Evolutionary conservation across 805 yeast species (phyloP).

Genomic region (Saccharomyces kudriavzevii): DNA sequence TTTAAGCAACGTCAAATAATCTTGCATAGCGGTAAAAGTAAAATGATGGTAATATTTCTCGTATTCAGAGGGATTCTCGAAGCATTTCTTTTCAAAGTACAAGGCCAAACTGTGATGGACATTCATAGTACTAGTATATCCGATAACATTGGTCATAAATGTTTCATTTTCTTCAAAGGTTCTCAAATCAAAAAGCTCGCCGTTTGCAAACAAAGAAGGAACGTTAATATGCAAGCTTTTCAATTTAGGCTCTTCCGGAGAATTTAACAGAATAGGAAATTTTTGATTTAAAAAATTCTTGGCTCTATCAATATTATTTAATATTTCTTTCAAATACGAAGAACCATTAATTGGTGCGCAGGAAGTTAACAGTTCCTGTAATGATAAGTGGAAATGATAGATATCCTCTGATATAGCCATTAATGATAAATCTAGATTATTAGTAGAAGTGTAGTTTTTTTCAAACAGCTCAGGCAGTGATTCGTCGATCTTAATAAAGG

Average conservation of each 20-base stretch:
- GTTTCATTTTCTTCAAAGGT: slow-evolving; percentile 5
- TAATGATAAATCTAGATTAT: slow-evolving; percentile 1
- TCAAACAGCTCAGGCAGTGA: slow-evolving; percentile 1
- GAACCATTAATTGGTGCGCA: slow-evolving; percentile 1
- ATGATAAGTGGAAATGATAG: slow-evolving; percentile 2
- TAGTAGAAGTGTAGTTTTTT: background rate
- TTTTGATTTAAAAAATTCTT: slow-evolving; percentile 5
- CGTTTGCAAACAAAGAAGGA: background rate
- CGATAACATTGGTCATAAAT: slow-evolving; percentile 11
- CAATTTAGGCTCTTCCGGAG: slow-evolving; percentile 2
- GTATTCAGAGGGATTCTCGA: slow-evolving; percentile 2
- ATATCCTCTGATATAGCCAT: slow-evolving; percentile 1
- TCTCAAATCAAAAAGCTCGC: background rate
- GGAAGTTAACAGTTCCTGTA: slow-evolving; percentile 5
- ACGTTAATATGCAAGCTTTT: slow-evolving; percentile 7
- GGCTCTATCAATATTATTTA: slow-evolving; percentile 6
- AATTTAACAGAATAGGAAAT: slow-evolving; percentile 7
- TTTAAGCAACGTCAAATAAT: slow-evolving; percentile 3
- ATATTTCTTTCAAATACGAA: slow-evolving; percentile 5
- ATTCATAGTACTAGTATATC: slow-evolving; percentile 7
- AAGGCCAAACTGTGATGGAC: slow-evolving; percentile 6
- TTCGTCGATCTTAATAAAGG: slow-evolving; percentile 1
- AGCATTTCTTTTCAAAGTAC: slow-evolving; percentile 11
- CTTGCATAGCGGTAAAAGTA: slow-evolving; percentile 2
- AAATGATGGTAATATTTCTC: slow-evolving; percentile 7